Percentiles rank a stretch among this genome's conserved stretches.
phyloP scores from a whole-genome alignment of 768 basidiomycete genomes.

The Collybia nuda region DNA sequence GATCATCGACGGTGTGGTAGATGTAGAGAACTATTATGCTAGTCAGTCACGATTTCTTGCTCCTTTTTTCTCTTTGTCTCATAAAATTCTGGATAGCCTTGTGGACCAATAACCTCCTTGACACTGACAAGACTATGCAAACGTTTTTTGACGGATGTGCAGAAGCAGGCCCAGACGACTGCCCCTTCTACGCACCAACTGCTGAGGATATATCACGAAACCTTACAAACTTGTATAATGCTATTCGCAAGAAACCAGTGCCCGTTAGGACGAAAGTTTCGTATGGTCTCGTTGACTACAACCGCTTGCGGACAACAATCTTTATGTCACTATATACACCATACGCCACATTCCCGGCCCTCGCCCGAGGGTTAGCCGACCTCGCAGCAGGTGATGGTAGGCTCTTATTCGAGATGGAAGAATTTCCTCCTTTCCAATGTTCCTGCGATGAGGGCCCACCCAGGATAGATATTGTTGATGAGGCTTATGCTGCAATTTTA shows the following conservation, averaged over 20 bases:
- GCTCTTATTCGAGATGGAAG: conserved; percentile 19
- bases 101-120: conserved; percentile 33
- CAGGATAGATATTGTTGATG: conserved; percentile 5
- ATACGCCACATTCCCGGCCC: conserved; percentile 26
- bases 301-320: conserved; percentile 22
- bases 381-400: conserved; percentile 30
- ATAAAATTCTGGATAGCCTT: conserved; percentile 17
- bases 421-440: conserved; percentile 25
- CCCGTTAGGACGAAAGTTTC: conserved; percentile 25
- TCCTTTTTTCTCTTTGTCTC: neutral
- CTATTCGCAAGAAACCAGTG: conserved; percentile 29
- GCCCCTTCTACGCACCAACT: conserved; percentile 37
- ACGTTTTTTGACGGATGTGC: conserved; percentile 35
- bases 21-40: conserved; percentile 37
- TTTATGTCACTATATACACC: conserved; percentile 36
- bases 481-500: conserved; percentile 21
- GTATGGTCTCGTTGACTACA: conserved; percentile 39
- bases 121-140: conserved; percentile 34
- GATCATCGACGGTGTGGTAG: conserved; percentile 40
- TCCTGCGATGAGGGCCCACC: conserved; percentile 18
- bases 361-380: conserved; percentile 35
- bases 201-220: conserved; percentile 32
- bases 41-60: conserved; percentile 18
- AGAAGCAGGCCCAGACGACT: conserved; percentile 31
- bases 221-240: conserved; percentile 29